Base-by-base conservation (phyloP, 2,329 filamentous ascomycete species). In the Neonectria magnoliae region DNA sequence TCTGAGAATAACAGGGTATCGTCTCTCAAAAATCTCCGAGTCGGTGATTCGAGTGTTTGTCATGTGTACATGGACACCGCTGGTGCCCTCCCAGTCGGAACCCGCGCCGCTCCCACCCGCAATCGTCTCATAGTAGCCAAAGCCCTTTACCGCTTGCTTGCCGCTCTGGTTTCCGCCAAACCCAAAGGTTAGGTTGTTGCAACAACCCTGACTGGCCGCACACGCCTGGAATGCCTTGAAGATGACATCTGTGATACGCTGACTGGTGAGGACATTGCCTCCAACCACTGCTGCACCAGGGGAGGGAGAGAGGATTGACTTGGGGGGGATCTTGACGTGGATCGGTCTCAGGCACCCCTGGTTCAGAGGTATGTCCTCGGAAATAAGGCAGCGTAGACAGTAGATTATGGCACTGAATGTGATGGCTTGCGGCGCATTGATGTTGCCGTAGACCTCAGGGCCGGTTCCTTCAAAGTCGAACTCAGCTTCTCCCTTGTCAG, bases 371-470 rank as follows among this genome's bases (percentile, higher is more conserved):
- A 96, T 94, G 67, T 95, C 92, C 72, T 93, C 89, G 9, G 87
- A 90, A 68, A 96, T 94, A 60, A 96, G 83, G 71, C 90, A 93
- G 27, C 93, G 87, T 16, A 96, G 83, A 71, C 92, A 95, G 82
- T 96, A 96, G 68, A 96, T 95, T 69, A 95, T 94, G n/a, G 93
- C 93, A 7, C 88, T 91, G 79, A 92, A 93, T 0, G 92, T 94
- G 52, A 96, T 91, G 3, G 93, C 93, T 78, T 93, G 87, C 0
- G 93, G 93, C 0, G 93, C 92, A 73, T 96, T 96, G 78, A 90
- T 90, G 71, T 94, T 94, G 31, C 87, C 91, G 71, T 93, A 93
- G 1, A 93, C 91, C 78, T 96, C 91, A 0, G 91, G 89, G 0
- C 93, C 93, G 0, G 93, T 96, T 20, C 93, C 93, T 0, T 83